These are phyloP conservation scores for Kodamaea arcana DNA, from an alignment of 1,139 yeast genomes.

Conservation along the genomic window DNA sequence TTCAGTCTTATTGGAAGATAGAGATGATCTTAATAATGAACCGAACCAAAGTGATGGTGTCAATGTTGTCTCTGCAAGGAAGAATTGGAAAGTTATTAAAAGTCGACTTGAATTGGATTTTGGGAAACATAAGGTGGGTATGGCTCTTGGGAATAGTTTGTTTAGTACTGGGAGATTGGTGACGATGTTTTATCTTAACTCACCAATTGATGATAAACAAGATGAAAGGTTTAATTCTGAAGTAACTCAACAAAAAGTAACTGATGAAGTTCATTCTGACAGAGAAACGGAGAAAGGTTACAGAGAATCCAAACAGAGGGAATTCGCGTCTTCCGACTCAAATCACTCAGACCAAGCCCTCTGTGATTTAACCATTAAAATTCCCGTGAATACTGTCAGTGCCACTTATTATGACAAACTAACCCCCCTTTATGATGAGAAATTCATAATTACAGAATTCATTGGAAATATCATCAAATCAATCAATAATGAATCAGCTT, in stretches of 20 bases:
- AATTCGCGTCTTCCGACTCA: too few relatives aligned
- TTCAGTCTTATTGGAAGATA: conserved; percentile 20
- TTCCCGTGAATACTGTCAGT: conserved; percentile 17
- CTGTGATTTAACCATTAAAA: conserved; percentile 22
- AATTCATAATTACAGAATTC: conserved; percentile 37
- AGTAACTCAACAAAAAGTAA: too few relatives aligned
- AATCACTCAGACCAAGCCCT: conserved; percentile 26
- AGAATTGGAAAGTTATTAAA: conserved; percentile 37
- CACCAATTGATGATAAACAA: too few relatives aligned
- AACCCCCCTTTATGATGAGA: conserved; percentile 26
- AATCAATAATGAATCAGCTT: conserved; percentile 47
- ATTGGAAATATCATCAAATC: conserved; percentile 51
- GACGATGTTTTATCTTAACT: conserved; percentile 39
- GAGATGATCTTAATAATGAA: conserved; percentile 20
- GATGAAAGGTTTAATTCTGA: too few relatives aligned
- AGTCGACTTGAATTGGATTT: conserved; percentile 23
- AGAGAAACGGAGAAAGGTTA: conserved; percentile 20
- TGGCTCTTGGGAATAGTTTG: conserved; percentile 38
- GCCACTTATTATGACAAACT: conserved; percentile 24
- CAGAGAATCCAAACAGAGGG: too few relatives aligned
- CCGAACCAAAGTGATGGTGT: conserved; percentile 33
- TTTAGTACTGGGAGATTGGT: conserved; percentile 35
- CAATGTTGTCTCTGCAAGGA: conserved; percentile 28
- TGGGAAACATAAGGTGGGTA: conserved; percentile 15
- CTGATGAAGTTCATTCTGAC: too few relatives aligned